A percentile compares a stretch with the other conserved stretches of the same genome.
Evolutionary conservation across 129 eudicot species (phyloP).

Genomic region (Kitagawia praeruptora): DNA sequence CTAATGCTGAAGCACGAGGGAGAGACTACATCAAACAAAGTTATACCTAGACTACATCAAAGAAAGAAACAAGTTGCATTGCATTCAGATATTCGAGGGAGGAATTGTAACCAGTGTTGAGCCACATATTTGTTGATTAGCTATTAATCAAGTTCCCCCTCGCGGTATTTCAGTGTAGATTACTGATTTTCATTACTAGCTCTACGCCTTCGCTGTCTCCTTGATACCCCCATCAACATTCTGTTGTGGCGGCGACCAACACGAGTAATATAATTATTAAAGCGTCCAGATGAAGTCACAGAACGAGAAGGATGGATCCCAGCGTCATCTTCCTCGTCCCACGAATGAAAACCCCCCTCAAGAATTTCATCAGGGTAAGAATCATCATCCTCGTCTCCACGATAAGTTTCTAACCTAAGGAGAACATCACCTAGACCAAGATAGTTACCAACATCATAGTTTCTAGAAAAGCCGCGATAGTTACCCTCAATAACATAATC

Average conservation of each 20-base stretch:
- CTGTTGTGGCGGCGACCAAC: constrained; percentile 27
- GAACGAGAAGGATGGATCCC: constrained; percentile 9
- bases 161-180: background rate
- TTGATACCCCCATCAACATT: constrained; percentile 22
- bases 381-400: constrained; percentile 18
- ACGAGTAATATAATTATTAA: constrained; percentile 9
- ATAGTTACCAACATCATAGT: constrained; percentile 19
- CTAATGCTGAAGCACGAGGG: constrained; percentile 8
- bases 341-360: constrained; percentile 23
- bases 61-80: background rate
- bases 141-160: background rate
- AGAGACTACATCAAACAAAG: background rate
- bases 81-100: background rate
- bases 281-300: constrained; percentile 10
- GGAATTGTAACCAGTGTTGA: background rate
- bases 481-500: constrained; percentile 53
- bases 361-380: constrained; percentile 6
- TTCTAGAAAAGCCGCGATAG: constrained; percentile 20
- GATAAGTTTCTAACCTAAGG: constrained; percentile 21
- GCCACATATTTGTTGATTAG: background rate
- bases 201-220: constrained; percentile 32
- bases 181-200: constrained; percentile 17
- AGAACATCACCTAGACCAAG: constrained; percentile 30
- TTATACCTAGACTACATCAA: background rate
- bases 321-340: constrained; percentile 20